These are phyloP conservation scores for Phytopythium ostracodes DNA, from an alignment of 352 stramenopile genomes.

Conservation along the genomic window DNA sequence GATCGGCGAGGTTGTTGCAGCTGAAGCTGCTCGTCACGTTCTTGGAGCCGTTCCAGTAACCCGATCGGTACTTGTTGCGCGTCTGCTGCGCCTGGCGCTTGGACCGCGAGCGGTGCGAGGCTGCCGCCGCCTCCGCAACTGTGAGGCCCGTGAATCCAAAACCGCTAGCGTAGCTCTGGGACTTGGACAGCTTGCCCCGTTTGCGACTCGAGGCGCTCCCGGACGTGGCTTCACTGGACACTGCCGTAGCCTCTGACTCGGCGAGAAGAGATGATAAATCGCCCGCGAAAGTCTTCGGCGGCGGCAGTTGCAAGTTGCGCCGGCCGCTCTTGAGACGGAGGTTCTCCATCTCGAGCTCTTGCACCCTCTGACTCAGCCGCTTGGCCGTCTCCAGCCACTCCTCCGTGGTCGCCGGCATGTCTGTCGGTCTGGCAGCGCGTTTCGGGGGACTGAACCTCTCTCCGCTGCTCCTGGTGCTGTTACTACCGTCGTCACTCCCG, in stretches of 20 bases:
- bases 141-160: slow-evolving; percentile 54
- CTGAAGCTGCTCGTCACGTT: slow-evolving; percentile 82
- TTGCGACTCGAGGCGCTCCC: slow-evolving; percentile 10
- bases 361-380: slow-evolving; percentile 49
- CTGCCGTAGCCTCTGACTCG: slow-evolving; percentile 11
- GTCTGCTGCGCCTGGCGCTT: slow-evolving; percentile 32
- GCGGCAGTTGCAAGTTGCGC: slow-evolving; percentile 8
- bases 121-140: slow-evolving; percentile 56
- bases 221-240: slow-evolving; percentile 1
- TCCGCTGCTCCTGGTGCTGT: slow-evolving; percentile 12
- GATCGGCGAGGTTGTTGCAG: slow-evolving; percentile 73
- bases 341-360: slow-evolving; percentile 71
- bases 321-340: slow-evolving; percentile 34
- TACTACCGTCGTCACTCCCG: slow-evolving; percentile 14
- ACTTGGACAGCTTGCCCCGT: slow-evolving; percentile 42
- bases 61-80: slow-evolving; percentile 37
- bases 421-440: background rate
- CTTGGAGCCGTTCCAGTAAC: slow-evolving; percentile 66
- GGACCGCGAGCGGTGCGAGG: slow-evolving; percentile 56
- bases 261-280: slow-evolving; percentile 23
- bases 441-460: slow-evolving; percentile 8
- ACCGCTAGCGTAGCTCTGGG: slow-evolving; percentile 47
- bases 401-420: slow-evolving; percentile 14
- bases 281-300: slow-evolving; percentile 33
- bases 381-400: slow-evolving; percentile 56